Evolutionary conservation across 768 basidiomycete species (phyloP), one percentile per base, ranked within the genome.

Genomic region (Guyanaporus albipodus): DNA sequence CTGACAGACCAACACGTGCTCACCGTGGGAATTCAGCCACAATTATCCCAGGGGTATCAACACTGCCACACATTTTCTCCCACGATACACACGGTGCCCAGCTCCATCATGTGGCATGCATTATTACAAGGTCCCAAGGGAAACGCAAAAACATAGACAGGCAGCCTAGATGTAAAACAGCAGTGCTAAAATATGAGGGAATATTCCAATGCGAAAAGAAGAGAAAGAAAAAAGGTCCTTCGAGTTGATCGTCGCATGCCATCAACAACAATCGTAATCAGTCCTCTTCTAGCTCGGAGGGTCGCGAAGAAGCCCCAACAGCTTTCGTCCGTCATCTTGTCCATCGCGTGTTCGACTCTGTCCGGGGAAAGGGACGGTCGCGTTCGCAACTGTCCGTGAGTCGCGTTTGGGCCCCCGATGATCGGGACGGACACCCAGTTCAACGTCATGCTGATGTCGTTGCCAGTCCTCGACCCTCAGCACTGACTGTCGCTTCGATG

Each of bases 381-480:
- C 58, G 17, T 27, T 54, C 1, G 22, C 44, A 9, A 21, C 22
- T 28, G 42, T 27, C 19, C 62, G 59, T 15, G 66, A 53, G 19
- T 70, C 62, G 6, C 52, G 62, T 52, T 38, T 60, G 22, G 55
- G 21, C 3, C 53, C 48, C 35, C 37, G 50, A 4, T 48, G 34
- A 2, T 65, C 67, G 3, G 60, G 54, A 1, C 61, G 67, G 37
- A 68, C 12, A 9, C 65, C 65, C 11, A 67, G 31, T 39, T 67
- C 68, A 6, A 63, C 62, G 36, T 79, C 76, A 42, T 79, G 72
- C 61, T 90, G 88, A 56, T 82, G 76, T 53, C 78, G 77, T 65
- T 87, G 83, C 88, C 89, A 91, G 61, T 89, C 88, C 63, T 89
- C 85, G 32, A 91, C 88, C 62, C 89, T 88, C 72, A 90, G 65